phyloP scores from a whole-genome alignment of 2,329 filamentous ascomycete species.

The Talaromyces sp. region DNA sequence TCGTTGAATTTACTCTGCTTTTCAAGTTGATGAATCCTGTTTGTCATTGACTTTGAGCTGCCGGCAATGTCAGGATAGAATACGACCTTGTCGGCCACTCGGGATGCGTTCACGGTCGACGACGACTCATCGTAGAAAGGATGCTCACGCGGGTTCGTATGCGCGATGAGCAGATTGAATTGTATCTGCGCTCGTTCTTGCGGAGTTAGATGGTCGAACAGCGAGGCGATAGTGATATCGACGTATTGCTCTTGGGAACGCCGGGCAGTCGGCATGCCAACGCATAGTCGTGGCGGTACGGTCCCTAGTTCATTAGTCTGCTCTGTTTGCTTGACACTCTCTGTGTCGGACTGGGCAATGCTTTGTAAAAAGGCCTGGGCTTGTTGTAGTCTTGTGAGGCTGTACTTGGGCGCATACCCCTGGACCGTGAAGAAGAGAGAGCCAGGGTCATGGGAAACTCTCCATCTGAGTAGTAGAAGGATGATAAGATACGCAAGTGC shows the following conservation, averaged over 20 bases:
- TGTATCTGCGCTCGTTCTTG: constrained; percentile 42
- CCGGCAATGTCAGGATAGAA: constrained; percentile 34
- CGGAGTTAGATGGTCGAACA: constrained; percentile 42
- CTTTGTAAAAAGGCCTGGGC: not conserved
- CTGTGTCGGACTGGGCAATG: not conserved
- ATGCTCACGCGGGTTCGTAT: constrained; percentile 41
- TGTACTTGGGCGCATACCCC: constrained; percentile 3
- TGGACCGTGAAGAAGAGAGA: not conserved
- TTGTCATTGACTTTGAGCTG: constrained; percentile 25
- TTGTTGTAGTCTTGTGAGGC: not conserved
- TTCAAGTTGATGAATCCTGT: constrained; percentile 36
- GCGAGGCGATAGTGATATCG: constrained; percentile 41
- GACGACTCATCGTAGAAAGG: constrained; percentile 30
- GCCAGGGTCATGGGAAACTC: not conserved
- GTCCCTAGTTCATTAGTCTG: not conserved
- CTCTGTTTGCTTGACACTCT: not conserved
- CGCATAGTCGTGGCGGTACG: constrained; percentile 25
- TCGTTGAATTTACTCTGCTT: constrained; percentile 30
- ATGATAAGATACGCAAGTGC: not conserved
- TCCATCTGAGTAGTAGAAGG: not conserved
- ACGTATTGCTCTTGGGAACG: constrained; percentile 42
- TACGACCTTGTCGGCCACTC: constrained; percentile 41
- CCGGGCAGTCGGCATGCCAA: constrained; percentile 45
- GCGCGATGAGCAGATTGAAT: constrained; percentile 45
- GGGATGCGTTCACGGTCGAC: constrained; percentile 39